Evolutionary conservation across 257 asterid genomes (phyloP).

Genomic region (Verbena officinalis): DNA sequence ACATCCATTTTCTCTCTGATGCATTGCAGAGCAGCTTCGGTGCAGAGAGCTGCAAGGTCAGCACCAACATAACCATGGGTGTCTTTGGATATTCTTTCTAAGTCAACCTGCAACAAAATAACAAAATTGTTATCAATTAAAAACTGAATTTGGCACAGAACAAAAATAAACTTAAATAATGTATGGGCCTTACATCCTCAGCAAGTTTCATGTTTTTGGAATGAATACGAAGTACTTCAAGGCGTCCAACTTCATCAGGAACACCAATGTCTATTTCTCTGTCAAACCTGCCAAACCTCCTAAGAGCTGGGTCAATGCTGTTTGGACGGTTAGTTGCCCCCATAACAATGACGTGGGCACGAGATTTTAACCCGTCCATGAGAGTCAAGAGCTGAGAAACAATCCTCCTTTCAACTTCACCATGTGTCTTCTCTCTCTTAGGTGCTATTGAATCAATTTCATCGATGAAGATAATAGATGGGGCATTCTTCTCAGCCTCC

Average conservation of each 20-base stretch:
- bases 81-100: constrained; percentile 53
- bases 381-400: constrained; percentile 66
- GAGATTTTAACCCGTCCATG: constrained; percentile 66
- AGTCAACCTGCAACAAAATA: constrained; percentile 52
- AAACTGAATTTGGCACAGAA: not conserved
- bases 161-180: not conserved
- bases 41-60: constrained; percentile 66
- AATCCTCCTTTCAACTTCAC: constrained; percentile 71
- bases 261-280: constrained; percentile 62
- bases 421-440: constrained; percentile 59
- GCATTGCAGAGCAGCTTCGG: constrained; percentile 65
- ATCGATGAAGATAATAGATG: constrained; percentile 59
- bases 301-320: constrained; percentile 60
- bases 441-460: constrained; percentile 62
- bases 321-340: constrained; percentile 60
- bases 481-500: constrained; percentile 68
- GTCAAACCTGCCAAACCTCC: constrained; percentile 68
- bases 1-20: constrained; percentile 67
- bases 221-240: constrained; percentile 57
- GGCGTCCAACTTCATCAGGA: constrained; percentile 62
- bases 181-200: constrained; percentile 43
- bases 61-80: constrained; percentile 66
- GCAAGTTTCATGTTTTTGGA: constrained; percentile 57
- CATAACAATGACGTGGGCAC: constrained; percentile 61
- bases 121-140: not conserved